Evolutionary conservation across 2,329 filamentous ascomycete species (phyloP).

Genomic region (Talaromyces islandicus): DNA sequence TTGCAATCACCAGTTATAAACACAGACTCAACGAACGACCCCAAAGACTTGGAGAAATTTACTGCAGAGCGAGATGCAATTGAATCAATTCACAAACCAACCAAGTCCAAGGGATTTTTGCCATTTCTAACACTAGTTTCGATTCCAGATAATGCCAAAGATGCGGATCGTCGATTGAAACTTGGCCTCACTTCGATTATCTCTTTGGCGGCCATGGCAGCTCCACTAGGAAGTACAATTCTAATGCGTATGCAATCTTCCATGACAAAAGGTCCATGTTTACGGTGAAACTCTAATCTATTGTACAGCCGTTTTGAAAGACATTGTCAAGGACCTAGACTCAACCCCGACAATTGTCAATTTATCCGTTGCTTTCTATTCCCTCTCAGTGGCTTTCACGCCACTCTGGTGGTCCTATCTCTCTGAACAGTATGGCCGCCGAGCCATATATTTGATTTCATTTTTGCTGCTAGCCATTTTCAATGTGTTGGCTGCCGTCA

Average conservation of each 20-base stretch:
- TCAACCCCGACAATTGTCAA: constrained; percentile 65
- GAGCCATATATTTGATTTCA: constrained; percentile 69
- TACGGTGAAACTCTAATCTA: constrained; percentile 22
- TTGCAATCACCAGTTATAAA: neutral
- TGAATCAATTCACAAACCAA: neutral
- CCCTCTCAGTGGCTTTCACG: constrained; percentile 77
- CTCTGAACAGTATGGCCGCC: constrained; percentile 63
- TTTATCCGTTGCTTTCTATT: constrained; percentile 70
- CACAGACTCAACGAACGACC: neutral
- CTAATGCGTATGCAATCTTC: constrained; percentile 51
- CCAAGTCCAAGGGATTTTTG: neutral
- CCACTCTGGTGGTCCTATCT: constrained; percentile 84
- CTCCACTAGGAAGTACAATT: constrained; percentile 77
- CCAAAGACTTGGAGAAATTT: neutral
- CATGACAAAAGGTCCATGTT: neutral
- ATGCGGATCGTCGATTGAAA: constrained; percentile 69
- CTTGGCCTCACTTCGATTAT: constrained; percentile 77
- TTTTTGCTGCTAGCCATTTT: constrained; percentile 69
- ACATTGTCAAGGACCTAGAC: constrained; percentile 58
- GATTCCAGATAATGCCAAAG: constrained; percentile 43
- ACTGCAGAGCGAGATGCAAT: neutral
- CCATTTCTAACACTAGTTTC: neutral
- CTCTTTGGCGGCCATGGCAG: constrained; percentile 69
- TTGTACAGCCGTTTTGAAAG: constrained; percentile 46
- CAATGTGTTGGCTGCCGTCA: constrained; percentile 61